Conservation (phyloP, 2,329 filamentous ascomycete species). For the Raffaelea ambrosiae region DNA sequence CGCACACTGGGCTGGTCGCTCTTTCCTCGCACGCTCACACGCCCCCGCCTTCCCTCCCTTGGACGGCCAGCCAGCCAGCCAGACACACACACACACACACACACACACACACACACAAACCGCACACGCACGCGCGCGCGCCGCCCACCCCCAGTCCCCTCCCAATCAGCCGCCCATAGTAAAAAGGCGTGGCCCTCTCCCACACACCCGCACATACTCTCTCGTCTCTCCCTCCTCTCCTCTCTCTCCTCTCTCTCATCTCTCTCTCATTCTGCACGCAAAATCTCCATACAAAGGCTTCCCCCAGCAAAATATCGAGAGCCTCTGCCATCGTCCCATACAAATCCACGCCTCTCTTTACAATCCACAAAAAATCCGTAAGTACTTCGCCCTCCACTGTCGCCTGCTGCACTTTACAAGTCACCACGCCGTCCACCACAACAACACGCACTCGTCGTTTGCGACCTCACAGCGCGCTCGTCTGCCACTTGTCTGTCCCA, state of each 20-base stretch:
- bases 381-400: constrained; percentile 40
- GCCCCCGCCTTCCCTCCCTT: not conserved
- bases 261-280: constrained; percentile 36
- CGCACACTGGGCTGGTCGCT: too few species aligned
- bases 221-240: constrained; percentile 38
- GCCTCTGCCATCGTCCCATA: constrained; percentile 32
- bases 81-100: constrained; percentile 1
- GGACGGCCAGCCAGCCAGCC: not conserved
- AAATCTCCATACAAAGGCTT: constrained; percentile 46
- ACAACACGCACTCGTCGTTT: not conserved
- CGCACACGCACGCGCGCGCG: constrained; percentile 2
- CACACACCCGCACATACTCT: constrained; percentile 54
- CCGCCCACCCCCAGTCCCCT: constrained; percentile 24
- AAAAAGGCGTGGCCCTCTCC: constrained; percentile 49
- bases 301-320: constrained; percentile 36
- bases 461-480: not conserved
- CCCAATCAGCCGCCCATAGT: constrained; percentile 56
- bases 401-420: constrained; percentile 30
- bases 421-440: constrained; percentile 19
- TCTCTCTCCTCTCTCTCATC: constrained; percentile 43
- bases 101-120: constrained; percentile 7
- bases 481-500: constrained; percentile 1
- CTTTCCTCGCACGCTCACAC: not conserved
- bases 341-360: constrained; percentile 28
- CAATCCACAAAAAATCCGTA: constrained; percentile 38